Evolutionary conservation across 306 rosid genomes (phyloP), one percentile per base, ranked within the genome.

Genomic region (Dryas drummondii): DNA sequence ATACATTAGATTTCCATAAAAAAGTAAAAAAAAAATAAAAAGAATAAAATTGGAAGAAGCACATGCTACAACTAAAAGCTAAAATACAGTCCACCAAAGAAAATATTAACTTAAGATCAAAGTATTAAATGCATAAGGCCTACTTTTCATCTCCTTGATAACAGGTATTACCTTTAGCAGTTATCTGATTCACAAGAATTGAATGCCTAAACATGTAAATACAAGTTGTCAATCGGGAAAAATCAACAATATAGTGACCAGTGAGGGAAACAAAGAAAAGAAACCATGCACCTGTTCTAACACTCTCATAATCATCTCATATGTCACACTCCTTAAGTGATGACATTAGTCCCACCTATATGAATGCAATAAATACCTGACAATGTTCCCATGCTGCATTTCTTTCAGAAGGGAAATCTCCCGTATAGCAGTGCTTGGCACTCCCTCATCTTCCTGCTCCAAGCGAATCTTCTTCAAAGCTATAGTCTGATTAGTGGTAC

Each of bases 391-490:
- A 52, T 92, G 97, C 80, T 92, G 96, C 97, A 92, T 90, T 84
- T 92, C 97, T 75, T 92, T 92, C 72, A 92, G 59, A 58, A 92
- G 93, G 10, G 97, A 92, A 87, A 92, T 92, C 83, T 92, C 97
- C 2, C 97, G 89, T 22, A 92, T 92, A 3, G 97, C 97, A 3
- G 97, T 90, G 87, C 96, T 92, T 5, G 97, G 97, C 74, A 92
- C 97, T 5, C 96, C 96, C 79, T 92, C 97, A 47, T 92, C 97
- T 77, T 90, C 97, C 81, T 92, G 97, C 87, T 92, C 97, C 78
- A 92, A 79, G 9, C 97, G 96, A 86, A 92, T 92, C 82, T 92
- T 92, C 91, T 92, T 92, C 67, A 92, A 82, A 1, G 97, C 97
- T 74, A 90, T 88, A 49, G 93, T 92, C 84, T 92, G 89, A 59